phyloP scores from a whole-genome alignment of 345 rosid species.

The Odontarrhena argentea region DNA sequence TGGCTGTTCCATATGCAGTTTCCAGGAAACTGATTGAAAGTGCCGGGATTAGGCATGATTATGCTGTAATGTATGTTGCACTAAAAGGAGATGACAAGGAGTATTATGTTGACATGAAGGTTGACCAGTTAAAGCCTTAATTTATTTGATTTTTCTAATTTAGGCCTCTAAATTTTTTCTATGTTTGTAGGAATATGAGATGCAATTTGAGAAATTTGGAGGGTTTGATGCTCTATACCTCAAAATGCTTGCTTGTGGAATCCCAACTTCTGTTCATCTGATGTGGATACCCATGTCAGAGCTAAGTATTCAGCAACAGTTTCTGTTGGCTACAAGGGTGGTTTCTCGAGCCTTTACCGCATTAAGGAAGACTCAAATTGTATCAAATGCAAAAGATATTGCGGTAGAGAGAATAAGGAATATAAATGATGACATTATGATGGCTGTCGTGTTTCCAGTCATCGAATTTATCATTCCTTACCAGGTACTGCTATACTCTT shows the following conservation, averaged over 20 bases:
- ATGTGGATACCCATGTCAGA: constrained; percentile 97
- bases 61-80: constrained; percentile 80
- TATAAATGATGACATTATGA: constrained; percentile 74
- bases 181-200: constrained; percentile 74
- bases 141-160: constrained; percentile 13
- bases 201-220: constrained; percentile 81
- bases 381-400: constrained; percentile 54
- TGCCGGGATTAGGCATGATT: constrained; percentile 93
- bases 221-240: constrained; percentile 90
- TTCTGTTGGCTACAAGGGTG: constrained; percentile 60
- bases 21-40: constrained; percentile 73
- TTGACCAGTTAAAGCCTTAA: constrained; percentile 38
- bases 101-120: constrained; percentile 76
- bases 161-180: constrained; percentile 35
- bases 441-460: constrained; percentile 63
- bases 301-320: constrained; percentile 73
- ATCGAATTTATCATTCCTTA: constrained; percentile 71
- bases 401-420: constrained; percentile 50
- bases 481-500: constrained; percentile 54
- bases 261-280: constrained; percentile 78
- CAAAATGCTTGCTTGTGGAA: constrained; percentile 87
- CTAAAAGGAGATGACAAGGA: constrained; percentile 86
- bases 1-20: constrained; percentile 87
- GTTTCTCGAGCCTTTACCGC: constrained; percentile 55
- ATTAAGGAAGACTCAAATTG: constrained; percentile 56